Percentiles rank a stretch among this genome's conserved stretches.
Conservation (phyloP, 1,139 yeast genomes). For the Magnusiomyces suaveolens region DNA sequence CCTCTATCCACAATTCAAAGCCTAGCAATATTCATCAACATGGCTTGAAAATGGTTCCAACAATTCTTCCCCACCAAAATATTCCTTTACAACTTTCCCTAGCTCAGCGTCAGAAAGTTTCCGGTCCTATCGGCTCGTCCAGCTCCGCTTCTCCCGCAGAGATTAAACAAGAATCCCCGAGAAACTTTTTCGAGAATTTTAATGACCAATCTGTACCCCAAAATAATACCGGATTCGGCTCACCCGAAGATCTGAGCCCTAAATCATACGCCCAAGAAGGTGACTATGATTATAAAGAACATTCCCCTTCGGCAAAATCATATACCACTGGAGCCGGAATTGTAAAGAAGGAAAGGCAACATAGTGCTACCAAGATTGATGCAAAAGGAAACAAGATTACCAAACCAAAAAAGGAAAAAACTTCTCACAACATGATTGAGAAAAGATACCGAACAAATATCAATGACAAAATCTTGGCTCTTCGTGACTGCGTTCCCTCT, state of each 20-base stretch:
- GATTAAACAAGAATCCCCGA: neutral
- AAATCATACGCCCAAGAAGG: neutral
- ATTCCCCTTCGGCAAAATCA: too few relatives aligned
- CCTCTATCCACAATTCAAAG: neutral
- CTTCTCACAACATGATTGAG: slow-evolving; percentile 74
- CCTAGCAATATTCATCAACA: too few relatives aligned
- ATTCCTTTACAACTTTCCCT: neutral
- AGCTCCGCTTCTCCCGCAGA: neutral
- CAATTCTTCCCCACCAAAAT: neutral
- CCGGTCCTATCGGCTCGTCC: neutral
- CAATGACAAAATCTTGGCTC: slow-evolving; percentile 59
- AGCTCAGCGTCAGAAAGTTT: neutral
- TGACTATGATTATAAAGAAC: neutral
- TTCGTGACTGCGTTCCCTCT: slow-evolving; percentile 68
- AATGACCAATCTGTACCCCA: neutral
- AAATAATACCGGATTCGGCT: neutral
- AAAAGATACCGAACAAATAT: slow-evolving; percentile 70
- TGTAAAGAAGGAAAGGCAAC: slow-evolving; percentile 4
- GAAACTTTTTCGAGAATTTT: neutral
- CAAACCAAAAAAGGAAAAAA: slow-evolving; percentile 40
- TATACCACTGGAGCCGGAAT: neutral
- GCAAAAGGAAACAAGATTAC: slow-evolving; percentile 23
- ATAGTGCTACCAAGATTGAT: slow-evolving; percentile 9
- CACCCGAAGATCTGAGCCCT: slow-evolving; percentile 1
- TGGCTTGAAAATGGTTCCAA: neutral